Base-by-base conservation (phyloP, 1,139 yeast genomes). In the Scheffersomyces insectosa region DNA sequence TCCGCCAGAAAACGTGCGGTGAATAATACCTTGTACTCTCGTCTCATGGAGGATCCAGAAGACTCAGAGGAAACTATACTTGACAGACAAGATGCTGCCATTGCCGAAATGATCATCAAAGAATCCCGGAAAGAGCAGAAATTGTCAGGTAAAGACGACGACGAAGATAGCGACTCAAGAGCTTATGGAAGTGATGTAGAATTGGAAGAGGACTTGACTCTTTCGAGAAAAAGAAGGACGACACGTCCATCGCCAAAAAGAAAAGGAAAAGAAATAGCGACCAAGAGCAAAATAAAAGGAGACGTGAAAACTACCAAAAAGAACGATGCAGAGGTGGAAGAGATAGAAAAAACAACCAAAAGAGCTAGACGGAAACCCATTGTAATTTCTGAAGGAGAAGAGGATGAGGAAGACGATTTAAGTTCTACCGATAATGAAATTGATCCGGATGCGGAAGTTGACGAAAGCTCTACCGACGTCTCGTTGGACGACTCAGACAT, bases 1-100 rank as follows among this genome's bases (percentile, higher is more conserved):
- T 70, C 82, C 5, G 87, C 87, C 0, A 60, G 79, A 20, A 74
- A 73, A 48, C 59, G 77, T 48, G 83, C 87, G 0, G 58, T 66
- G 28, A 20, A 20, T 20, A 52, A 60, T 34, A 59, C 65, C 23
- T 52, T 65, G 3, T 69, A 70, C 45, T 58, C 65, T 4, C 59
- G 59, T 33, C 56, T 64, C 33, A 58, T 70, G 63, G 68, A 64
- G 14, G 79, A 69, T 25, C 75, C 65, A 5, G 60, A 62, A 5
- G 67, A 59, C 3, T 7, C 25, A 20, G 64, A 54, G 3, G 52
- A 44, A 5, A 47, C 48, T 10, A 65, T 55, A 13, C 57, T 60
- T 7, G 68, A 60, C 15, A 70, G 65, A 25, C 70, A 72, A 37
- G 86, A 82, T 35, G 51, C 60, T 13, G 59, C 57, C 3, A 54